Percentiles rank a stretch among this genome's conserved stretches.
These are phyloP conservation scores for Wickerhamomyces strasburgensis DNA, from an alignment of 805 yeast species.

Conservation along the genomic window DNA sequence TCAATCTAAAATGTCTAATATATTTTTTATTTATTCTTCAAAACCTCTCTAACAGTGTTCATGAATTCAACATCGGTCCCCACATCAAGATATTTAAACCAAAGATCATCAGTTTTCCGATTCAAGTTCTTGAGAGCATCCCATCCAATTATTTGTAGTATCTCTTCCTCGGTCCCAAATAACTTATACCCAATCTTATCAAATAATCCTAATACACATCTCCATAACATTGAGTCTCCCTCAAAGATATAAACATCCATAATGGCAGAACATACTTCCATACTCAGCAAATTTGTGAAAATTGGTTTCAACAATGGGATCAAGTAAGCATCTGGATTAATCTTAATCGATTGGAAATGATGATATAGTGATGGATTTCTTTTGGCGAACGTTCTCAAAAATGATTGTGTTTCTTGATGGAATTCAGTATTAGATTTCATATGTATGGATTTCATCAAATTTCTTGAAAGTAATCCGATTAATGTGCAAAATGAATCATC, in stretches of 20 bases:
- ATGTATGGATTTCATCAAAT: conserved; percentile 30
- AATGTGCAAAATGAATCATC: conserved; percentile 36
- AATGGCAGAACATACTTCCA: conserved; percentile 44
- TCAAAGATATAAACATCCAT: conserved; percentile 60
- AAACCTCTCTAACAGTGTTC: conserved; percentile 33
- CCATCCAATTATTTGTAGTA: conserved; percentile 36
- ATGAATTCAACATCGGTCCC: conserved; percentile 49
- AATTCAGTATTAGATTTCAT: conserved; percentile 26
- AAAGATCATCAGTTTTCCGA: conserved; percentile 5
- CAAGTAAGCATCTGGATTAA: conserved; percentile 40
- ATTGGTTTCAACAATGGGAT: conserved; percentile 38
- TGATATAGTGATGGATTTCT: conserved; percentile 40
- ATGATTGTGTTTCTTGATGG: conserved; percentile 39
- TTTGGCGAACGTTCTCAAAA: conserved; percentile 40
- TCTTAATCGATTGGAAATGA: conserved; percentile 42
- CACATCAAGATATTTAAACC: conserved; percentile 37
- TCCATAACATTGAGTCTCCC: conserved; percentile 50
- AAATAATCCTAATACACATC: conserved; percentile 50
- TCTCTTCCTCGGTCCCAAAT: conserved; percentile 45
- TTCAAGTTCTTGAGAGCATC: conserved; percentile 27
- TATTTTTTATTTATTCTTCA: conserved; percentile 24
- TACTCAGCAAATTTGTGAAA: conserved; percentile 40
- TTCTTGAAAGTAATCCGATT: conserved; percentile 33
- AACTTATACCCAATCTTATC: conserved; percentile 44
- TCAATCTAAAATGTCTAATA: not conserved